Evolutionary conservation across 108 stramenopile genomes (phyloP).

Genomic region (Mediolabrus comicus): DNA sequence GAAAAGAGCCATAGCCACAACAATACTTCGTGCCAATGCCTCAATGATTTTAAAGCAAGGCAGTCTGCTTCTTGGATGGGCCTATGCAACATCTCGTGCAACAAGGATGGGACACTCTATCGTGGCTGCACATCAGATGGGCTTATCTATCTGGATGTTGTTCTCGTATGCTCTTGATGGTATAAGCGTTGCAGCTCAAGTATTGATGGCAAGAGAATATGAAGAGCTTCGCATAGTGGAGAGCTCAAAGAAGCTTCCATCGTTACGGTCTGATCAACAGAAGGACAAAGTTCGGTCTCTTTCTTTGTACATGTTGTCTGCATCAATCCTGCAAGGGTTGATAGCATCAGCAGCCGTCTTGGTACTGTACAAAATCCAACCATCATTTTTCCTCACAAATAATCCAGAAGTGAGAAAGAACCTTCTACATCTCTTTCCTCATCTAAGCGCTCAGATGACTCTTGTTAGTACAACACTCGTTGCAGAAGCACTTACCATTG

Average conservation of each 20-base stretch:
- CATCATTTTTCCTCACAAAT: conserved; percentile 20
- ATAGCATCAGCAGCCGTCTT: conserved; percentile 12
- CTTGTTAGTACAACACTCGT: conserved; percentile 39
- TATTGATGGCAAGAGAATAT: conserved; percentile 54
- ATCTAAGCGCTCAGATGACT: conserved; percentile 32
- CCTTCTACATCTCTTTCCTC: conserved; percentile 23
- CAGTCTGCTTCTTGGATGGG: conserved; percentile 59
- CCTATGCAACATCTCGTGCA: conserved; percentile 56
- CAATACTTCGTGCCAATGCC: conserved; percentile 36
- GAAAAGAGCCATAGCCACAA: conserved; percentile 17
- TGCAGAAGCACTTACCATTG: conserved; percentile 46
- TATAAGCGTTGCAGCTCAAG: conserved; percentile 58
- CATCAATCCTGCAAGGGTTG: conserved; percentile 47
- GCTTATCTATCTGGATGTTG: conserved; percentile 49
- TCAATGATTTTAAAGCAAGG: conserved; percentile 50
- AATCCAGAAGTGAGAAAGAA: conserved; percentile 22
- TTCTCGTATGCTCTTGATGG: conserved; percentile 39
- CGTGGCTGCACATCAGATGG: conserved; percentile 67
- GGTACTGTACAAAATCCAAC: conserved; percentile 10
- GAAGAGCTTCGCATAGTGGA: conserved; percentile 8
- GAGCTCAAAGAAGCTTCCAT: background rate
- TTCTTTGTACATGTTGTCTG: conserved; percentile 47
- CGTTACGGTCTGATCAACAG: background rate
- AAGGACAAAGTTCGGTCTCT: conserved; percentile 35
- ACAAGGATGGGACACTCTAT: conserved; percentile 54